These are phyloP conservation scores for Yarrowia porcina DNA, from an alignment of 805 yeast genomes.

Conservation along the genomic window DNA sequence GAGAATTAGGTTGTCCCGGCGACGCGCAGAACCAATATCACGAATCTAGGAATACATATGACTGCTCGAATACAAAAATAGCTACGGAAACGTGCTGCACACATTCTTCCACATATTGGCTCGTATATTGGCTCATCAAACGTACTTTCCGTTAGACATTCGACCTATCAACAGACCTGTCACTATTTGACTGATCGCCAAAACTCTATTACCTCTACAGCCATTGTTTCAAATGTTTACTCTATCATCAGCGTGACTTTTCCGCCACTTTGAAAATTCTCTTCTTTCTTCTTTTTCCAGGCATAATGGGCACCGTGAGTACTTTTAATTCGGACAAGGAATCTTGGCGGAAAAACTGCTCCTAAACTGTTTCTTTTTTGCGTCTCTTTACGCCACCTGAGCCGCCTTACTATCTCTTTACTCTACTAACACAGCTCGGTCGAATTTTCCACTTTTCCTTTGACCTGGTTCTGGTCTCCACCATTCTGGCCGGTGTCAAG, in stretches of 20 bases:
- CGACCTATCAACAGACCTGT: not conserved
- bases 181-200: not conserved
- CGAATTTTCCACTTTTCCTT: slow-evolving; percentile 66
- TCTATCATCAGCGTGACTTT: not conserved
- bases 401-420: no score
- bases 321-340: not conserved
- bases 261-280: slow-evolving; percentile 23
- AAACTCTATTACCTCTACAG: not conserved
- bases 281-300: slow-evolving; percentile 18
- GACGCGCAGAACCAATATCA: no score
- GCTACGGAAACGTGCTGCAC: no score
- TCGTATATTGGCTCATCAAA: no score
- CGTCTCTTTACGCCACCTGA: no score
- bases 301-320: slow-evolving; percentile 25
- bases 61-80: no score
- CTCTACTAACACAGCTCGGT: slow-evolving; percentile 47
- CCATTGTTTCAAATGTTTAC: slow-evolving; percentile 19
- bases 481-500: slow-evolving; percentile 81
- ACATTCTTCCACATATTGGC: no score
- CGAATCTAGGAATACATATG: no score
- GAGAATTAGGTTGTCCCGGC: not conserved
- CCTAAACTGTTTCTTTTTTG: no score
- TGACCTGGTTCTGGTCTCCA: slow-evolving; percentile 74
- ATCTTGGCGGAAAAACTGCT: no score
- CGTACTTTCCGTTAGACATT: not conserved